phyloP scores from a whole-genome alignment of 208 protist genomes.

The Novymonas esmeraldas region DNA sequence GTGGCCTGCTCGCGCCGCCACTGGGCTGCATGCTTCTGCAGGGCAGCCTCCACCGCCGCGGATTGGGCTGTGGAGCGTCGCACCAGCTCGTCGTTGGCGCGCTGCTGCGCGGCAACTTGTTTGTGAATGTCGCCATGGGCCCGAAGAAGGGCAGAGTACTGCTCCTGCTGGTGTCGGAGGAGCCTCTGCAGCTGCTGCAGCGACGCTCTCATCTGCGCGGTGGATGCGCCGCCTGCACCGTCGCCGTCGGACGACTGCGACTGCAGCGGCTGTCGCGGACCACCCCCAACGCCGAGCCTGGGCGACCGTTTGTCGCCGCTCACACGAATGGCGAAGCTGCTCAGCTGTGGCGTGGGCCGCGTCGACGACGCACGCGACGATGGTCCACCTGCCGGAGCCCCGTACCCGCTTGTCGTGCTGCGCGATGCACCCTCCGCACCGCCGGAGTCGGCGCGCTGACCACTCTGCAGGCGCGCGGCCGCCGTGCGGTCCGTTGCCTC shows the following conservation, averaged over 20 bases:
- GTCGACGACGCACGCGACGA: background rate
- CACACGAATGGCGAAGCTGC: constrained; percentile 34
- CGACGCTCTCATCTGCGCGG: constrained; percentile 3
- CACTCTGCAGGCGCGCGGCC: too few relatives aligned
- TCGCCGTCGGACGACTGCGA: background rate
- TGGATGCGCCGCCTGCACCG: background rate
- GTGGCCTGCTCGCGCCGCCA: constrained; percentile 13
- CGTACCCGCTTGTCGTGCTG: too few relatives aligned
- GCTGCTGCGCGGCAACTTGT: constrained; percentile 22
- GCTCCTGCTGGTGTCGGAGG: constrained; percentile 20
- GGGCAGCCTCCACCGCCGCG: constrained; percentile 4
- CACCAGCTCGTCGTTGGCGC: constrained; percentile 7
- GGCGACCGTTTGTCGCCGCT: constrained; percentile 5
- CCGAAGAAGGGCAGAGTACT: constrained; percentile 22
- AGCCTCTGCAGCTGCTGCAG: constrained; percentile 15
- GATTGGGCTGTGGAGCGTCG: constrained; percentile 11
- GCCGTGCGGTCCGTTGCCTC: background rate
- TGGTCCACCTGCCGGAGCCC: too few relatives aligned
- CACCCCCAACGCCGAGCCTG: background rate
- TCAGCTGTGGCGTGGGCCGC: constrained; percentile 19
- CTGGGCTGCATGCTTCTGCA: constrained; percentile 11
- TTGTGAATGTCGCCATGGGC: constrained; percentile 21
- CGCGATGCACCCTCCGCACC: too few relatives aligned
- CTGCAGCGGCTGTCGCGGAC: background rate
- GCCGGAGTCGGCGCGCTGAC: too few relatives aligned